Evolutionary conservation across 2,329 filamentous ascomycete genomes (phyloP).

Genomic region (Colletotrichum gigasporum): DNA sequence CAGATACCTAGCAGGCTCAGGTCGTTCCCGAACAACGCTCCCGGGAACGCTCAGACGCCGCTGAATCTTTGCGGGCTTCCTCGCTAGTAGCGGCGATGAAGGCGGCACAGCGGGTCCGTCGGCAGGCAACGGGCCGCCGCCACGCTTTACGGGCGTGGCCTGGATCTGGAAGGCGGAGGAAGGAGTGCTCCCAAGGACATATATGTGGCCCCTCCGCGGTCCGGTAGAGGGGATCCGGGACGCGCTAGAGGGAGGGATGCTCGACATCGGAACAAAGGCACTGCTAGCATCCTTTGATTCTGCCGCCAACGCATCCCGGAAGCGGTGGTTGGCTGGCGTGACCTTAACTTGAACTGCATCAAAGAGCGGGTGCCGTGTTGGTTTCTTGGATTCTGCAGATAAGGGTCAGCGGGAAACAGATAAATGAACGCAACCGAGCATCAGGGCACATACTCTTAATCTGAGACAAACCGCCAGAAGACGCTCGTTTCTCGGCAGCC

Average conservation of each 20-base stretch:
- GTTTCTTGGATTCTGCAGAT: slow-evolving; percentile 61
- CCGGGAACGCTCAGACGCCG: slow-evolving; percentile 26
- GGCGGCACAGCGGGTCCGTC: slow-evolving; percentile 42
- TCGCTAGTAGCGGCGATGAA: slow-evolving; percentile 46
- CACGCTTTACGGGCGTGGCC: slow-evolving; percentile 28
- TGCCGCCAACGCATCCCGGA: slow-evolving; percentile 57
- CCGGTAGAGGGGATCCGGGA: slow-evolving; percentile 54
- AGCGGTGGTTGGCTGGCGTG: slow-evolving; percentile 64
- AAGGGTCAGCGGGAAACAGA: slow-evolving; percentile 40
- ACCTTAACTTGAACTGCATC: slow-evolving; percentile 63
- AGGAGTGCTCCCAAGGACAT: slow-evolving; percentile 37
- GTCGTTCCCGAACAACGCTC: slow-evolving; percentile 40
- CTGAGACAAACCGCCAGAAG: slow-evolving; percentile 54
- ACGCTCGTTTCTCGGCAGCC: slow-evolving; percentile 71
- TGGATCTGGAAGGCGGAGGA: slow-evolving; percentile 33
- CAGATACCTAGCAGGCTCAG: not conserved
- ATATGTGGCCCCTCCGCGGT: slow-evolving; percentile 41
- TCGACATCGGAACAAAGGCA: slow-evolving; percentile 19
- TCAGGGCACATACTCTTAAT: slow-evolving; percentile 58
- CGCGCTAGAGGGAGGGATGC: slow-evolving; percentile 48
- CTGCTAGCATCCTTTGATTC: slow-evolving; percentile 35
- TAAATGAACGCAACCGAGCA: not conserved
- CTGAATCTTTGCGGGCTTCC: slow-evolving; percentile 31
- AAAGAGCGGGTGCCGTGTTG: slow-evolving; percentile 47
- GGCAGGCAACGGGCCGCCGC: slow-evolving; percentile 2